Conservation (phyloP, 2,329 filamentous ascomycete species). For the Thielaviopsis ethacetica region DNA sequence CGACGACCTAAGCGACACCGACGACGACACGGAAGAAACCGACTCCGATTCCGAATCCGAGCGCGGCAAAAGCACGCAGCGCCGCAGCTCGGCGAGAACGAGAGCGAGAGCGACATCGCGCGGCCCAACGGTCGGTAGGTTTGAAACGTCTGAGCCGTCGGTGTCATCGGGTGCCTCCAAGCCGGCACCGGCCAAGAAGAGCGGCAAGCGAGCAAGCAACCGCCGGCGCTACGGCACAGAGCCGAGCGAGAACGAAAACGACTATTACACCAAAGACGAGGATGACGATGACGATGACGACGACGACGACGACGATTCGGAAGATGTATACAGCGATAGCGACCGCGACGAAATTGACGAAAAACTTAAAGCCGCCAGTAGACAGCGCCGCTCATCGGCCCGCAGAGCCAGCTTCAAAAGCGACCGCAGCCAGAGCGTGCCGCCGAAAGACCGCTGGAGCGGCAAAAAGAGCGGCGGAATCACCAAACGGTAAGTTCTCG, state of each 20-base stretch:
- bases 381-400: slow-evolving; percentile 1
- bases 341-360: neutral
- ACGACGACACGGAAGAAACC: slow-evolving; percentile 1
- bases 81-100: neutral
- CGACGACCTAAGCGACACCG: slow-evolving; percentile 2
- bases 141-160: neutral
- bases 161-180: neutral
- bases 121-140: neutral
- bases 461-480: neutral
- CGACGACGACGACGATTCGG: slow-evolving; percentile 1
- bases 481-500: neutral
- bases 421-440: slow-evolving; percentile 5
- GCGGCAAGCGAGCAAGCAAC: neutral
- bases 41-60: neutral
- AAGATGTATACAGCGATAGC: neutral
- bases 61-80: neutral
- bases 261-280: slow-evolving; percentile 3
- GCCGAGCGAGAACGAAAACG: slow-evolving; percentile 8
- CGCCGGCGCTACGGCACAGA: slow-evolving; percentile 3
- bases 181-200: neutral
- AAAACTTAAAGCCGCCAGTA: slow-evolving; percentile 1
- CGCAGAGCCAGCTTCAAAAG: slow-evolving; percentile 1
- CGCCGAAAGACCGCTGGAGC: neutral
- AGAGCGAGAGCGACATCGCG: neutral
- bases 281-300: slow-evolving; percentile 2